Evolutionary conservation across 2,329 filamentous ascomycete species (phyloP).

Genomic region (Colletotrichum australisinense): DNA sequence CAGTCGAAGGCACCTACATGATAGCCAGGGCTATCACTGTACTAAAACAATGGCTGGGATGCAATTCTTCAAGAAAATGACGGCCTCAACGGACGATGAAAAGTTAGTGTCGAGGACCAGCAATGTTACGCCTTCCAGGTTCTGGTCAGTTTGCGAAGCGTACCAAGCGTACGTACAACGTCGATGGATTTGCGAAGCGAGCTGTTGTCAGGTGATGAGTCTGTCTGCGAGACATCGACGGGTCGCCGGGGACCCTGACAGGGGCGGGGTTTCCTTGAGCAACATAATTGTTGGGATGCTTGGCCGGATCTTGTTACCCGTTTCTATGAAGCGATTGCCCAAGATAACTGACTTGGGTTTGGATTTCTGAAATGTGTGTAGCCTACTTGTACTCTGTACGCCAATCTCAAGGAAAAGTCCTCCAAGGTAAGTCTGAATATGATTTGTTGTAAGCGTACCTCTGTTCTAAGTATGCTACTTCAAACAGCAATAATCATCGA

Average conservation of each 20-base stretch:
- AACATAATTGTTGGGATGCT: neutral
- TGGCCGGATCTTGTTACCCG: neutral
- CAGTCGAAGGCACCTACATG: slow-evolving; percentile 23
- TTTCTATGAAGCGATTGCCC: neutral
- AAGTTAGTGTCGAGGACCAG: neutral
- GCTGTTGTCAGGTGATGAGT: neutral
- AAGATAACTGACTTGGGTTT: neutral
- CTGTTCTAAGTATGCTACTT: neutral
- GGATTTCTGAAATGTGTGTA: too few relatives aligned
- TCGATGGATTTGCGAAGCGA: neutral
- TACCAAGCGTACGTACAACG: neutral
- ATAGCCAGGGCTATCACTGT: slow-evolving; percentile 9
- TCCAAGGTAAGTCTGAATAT: neutral
- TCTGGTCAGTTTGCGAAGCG: neutral
- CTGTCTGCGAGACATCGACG: slow-evolving; percentile 2
- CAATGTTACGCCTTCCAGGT: neutral
- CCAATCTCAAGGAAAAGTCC: neutral
- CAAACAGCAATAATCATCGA: neutral
- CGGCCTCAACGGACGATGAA: neutral
- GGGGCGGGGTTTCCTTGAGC: neutral
- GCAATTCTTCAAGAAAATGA: slow-evolving; percentile 6
- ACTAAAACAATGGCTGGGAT: slow-evolving; percentile 23
- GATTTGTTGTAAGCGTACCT: neutral
- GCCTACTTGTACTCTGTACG: too few relatives aligned
- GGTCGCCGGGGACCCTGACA: neutral